A percentile compares a stretch with the other conserved stretches of the same genome.
phyloP scores from a whole-genome alignment of 805 yeast genomes.

The Saturnispora sanitii region DNA sequence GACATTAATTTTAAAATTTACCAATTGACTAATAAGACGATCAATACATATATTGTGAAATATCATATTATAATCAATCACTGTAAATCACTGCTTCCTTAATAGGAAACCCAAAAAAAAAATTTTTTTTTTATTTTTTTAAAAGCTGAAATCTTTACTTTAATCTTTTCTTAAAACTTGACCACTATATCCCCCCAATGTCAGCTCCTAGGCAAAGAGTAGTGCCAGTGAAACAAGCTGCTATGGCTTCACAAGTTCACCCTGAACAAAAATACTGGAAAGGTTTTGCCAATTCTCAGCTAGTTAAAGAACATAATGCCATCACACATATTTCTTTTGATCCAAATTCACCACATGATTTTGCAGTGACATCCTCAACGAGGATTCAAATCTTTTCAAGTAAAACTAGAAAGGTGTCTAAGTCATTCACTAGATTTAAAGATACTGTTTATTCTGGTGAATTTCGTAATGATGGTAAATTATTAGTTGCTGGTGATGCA shows the following conservation, averaged over 20 bases:
- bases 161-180: not conserved
- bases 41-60: no score
- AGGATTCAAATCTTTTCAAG: constrained; percentile 88
- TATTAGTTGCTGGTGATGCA: constrained; percentile 91
- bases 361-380: constrained; percentile 87
- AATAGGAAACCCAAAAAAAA: not conserved
- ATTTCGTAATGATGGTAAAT: constrained; percentile 82
- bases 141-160: not conserved
- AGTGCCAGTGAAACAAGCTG: constrained; percentile 56
- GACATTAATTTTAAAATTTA: no score
- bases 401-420: constrained; percentile 84
- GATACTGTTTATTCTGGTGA: constrained; percentile 91
- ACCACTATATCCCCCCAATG: constrained; percentile 35
- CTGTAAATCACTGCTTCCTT: not conserved
- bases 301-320: constrained; percentile 89
- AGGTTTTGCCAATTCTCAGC: constrained; percentile 71
- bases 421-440: constrained; percentile 79
- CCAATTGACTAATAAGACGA: no score
- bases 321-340: constrained; percentile 82
- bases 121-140: constrained; percentile 4
- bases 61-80: no score
- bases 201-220: constrained; percentile 63
- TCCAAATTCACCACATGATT: constrained; percentile 78
- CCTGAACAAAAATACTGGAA: constrained; percentile 95
- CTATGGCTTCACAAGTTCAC: constrained; percentile 73